These are phyloP conservation scores for Euphorbia tirucalli DNA, from an alignment of 345 rosid genomes.

Conservation along the genomic window DNA sequence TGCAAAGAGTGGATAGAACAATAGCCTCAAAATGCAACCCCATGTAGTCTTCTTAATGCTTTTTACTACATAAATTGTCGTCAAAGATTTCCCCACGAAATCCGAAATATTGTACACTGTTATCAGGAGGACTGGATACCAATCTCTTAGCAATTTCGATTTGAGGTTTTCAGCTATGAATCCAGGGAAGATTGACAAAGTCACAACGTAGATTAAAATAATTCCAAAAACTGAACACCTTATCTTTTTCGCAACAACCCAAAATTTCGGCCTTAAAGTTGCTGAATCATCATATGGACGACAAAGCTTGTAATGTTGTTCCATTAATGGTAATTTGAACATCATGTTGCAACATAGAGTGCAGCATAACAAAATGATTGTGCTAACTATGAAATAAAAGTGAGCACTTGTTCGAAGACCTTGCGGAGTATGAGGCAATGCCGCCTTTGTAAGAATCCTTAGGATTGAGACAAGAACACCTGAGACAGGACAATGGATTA, in stretches of 20 bases:
- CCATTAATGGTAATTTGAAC: slow-evolving; percentile 71
- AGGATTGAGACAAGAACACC: slow-evolving; percentile 73
- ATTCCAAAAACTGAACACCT: slow-evolving; percentile 58
- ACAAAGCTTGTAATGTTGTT: slow-evolving; percentile 40
- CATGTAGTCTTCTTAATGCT: slow-evolving; percentile 61
- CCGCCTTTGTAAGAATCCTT: slow-evolving; percentile 81
- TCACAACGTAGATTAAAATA: slow-evolving; percentile 60
- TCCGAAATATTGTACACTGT: slow-evolving; percentile 71
- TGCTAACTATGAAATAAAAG: slow-evolving; percentile 71
- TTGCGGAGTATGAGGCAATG: slow-evolving; percentile 62
- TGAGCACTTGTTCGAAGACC: slow-evolving; percentile 78
- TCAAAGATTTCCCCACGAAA: slow-evolving; percentile 70
- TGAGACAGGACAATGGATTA: slow-evolving; percentile 27
- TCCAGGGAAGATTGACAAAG: slow-evolving; percentile 84
- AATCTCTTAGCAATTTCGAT: slow-evolving; percentile 55
- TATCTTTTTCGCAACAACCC: slow-evolving; percentile 54
- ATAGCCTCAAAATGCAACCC: slow-evolving; percentile 58
- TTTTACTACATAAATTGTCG: slow-evolving; percentile 55
- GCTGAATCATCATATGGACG: slow-evolving; percentile 25
- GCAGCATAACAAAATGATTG: slow-evolving; percentile 59
- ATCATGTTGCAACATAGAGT: slow-evolving; percentile 58
- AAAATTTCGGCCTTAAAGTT: slow-evolving; percentile 35
- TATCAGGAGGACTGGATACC: slow-evolving; percentile 85
- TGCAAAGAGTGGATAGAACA: slow-evolving; percentile 72
- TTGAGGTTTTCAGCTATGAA: slow-evolving; percentile 64